phyloP scores from a whole-genome alignment of 1,284 basidiomycete genomes.

The Anthracocystis panici-leucophaei region DNA sequence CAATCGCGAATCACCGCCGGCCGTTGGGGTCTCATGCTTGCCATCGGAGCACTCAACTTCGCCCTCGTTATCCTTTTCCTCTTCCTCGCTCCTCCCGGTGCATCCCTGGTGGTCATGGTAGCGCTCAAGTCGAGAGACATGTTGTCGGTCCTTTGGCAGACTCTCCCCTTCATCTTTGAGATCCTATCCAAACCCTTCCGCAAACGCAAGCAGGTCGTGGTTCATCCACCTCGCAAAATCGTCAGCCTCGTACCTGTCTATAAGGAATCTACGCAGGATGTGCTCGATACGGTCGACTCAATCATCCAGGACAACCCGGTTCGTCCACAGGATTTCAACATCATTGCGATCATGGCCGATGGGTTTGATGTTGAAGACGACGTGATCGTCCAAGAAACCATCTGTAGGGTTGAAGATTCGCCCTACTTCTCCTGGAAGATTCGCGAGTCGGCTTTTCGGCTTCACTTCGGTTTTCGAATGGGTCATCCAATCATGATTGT shows the following conservation, averaged over 20 bases:
- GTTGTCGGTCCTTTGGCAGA: conserved; percentile 38
- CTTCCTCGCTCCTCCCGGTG: conserved; percentile 21
- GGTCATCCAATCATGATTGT: conserved; percentile 32
- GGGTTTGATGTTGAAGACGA: conserved; percentile 41
- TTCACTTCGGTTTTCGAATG: conserved; percentile 29
- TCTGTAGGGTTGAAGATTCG: conserved; percentile 18
- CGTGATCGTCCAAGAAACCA: conserved; percentile 22
- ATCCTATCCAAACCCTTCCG: conserved; percentile 14
- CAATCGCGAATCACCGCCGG: conserved; percentile 28
- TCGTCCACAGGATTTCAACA: conserved; percentile 24
- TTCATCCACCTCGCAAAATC: conserved; percentile 38
- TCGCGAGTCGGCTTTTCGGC: conserved; percentile 29
- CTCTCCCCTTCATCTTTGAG: conserved; percentile 15
- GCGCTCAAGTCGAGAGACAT: conserved; percentile 38
- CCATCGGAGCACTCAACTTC: conserved; percentile 30
- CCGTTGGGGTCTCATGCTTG: conserved; percentile 25
- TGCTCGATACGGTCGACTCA: conserved; percentile 39
- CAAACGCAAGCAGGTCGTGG: conserved; percentile 10
- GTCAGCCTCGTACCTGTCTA: conserved; percentile 38
- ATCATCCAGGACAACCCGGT: conserved; percentile 37
- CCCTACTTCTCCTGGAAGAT: conserved; percentile 46
- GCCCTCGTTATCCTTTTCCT: conserved; percentile 29
- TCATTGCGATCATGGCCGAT: conserved; percentile 40
- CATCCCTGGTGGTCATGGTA: conserved; percentile 27
- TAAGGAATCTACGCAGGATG: conserved; percentile 37